Percentiles rank a stretch among this genome's conserved stretches.
Evolutionary conservation across 768 basidiomycete species (phyloP).

Genomic region (Fibroporia radiculosa): DNA sequence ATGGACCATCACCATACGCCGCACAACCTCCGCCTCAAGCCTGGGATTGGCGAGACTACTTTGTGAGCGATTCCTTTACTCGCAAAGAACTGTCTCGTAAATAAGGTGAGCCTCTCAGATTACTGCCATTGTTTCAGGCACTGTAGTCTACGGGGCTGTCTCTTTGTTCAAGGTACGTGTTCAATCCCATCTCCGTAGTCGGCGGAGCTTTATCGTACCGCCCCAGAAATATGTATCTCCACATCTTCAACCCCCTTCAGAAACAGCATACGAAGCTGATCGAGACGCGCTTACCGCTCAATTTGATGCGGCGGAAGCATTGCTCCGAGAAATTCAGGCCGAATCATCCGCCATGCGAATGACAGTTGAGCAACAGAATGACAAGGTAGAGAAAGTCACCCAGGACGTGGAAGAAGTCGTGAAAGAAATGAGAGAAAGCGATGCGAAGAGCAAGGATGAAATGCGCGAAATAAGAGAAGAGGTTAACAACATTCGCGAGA

Average conservation of each 20-base stretch:
- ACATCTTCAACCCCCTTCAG: slow-evolving; percentile 80
- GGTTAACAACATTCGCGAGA: slow-evolving; percentile 80
- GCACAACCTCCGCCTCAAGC: slow-evolving; percentile 38
- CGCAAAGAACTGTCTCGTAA: too few relatives aligned
- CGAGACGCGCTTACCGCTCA: slow-evolving; percentile 78
- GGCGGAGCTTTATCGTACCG: slow-evolving; percentile 3
- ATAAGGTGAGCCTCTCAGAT: too few relatives aligned
- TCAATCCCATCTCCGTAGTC: not conserved
- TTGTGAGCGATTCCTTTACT: slow-evolving; percentile 46
- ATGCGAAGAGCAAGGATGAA: slow-evolving; percentile 74
- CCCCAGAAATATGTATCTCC: slow-evolving; percentile 83
- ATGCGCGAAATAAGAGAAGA: slow-evolving; percentile 91
- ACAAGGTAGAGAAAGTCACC: slow-evolving; percentile 62
- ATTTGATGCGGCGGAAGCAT: slow-evolving; percentile 80
- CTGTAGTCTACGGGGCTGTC: slow-evolving; percentile 71
- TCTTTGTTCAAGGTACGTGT: slow-evolving; percentile 65
- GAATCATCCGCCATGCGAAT: slow-evolving; percentile 67
- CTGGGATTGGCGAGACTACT: slow-evolving; percentile 98
- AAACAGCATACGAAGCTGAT: slow-evolving; percentile 86
- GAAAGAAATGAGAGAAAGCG: slow-evolving; percentile 68
- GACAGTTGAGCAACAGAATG: slow-evolving; percentile 72
- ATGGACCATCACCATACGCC: slow-evolving; percentile 35
- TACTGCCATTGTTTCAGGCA: slow-evolving; percentile 85
- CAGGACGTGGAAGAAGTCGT: slow-evolving; percentile 68
- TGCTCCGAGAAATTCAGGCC: slow-evolving; percentile 72